Evolutionary conservation across 345 rosid genomes (phyloP).

Genomic region (Pelargonium nanum): DNA sequence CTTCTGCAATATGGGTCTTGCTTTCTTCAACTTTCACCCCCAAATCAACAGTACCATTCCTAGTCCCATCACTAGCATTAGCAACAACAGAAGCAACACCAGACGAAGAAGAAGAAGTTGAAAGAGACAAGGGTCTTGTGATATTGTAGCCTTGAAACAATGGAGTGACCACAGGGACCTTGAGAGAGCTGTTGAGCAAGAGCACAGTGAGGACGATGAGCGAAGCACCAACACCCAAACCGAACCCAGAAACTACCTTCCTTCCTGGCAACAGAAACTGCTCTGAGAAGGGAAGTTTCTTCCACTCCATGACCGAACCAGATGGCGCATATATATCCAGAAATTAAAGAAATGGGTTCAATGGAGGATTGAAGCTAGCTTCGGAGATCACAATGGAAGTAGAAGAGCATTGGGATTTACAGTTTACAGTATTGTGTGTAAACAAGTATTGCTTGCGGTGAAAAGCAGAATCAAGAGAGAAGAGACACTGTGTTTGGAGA

Average conservation of each 20-base stretch:
- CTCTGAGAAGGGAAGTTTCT: slow-evolving; percentile 30
- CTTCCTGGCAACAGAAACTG: slow-evolving; percentile 29
- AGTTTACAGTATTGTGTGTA: neutral
- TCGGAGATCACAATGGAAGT: neutral
- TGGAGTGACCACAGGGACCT: neutral
- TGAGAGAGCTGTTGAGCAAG: slow-evolving; percentile 22
- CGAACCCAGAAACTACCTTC: slow-evolving; percentile 36
- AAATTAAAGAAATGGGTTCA: no score
- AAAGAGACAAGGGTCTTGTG: slow-evolving; percentile 29
- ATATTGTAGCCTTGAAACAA: slow-evolving; percentile 22
- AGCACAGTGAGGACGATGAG: slow-evolving; percentile 33
- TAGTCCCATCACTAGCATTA: neutral
- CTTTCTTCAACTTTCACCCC: slow-evolving; percentile 7
- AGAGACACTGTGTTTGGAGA: no score
- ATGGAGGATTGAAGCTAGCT: no score
- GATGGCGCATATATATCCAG: neutral
- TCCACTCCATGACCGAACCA: slow-evolving; percentile 1
- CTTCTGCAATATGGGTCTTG: no score
- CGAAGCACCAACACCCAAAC: slow-evolving; percentile 37
- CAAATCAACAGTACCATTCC: slow-evolving; percentile 11
- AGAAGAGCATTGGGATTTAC: neutral
- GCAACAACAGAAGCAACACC: neutral
- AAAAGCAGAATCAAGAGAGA: neutral
- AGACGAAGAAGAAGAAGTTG: slow-evolving; percentile 9
- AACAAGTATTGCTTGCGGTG: no score